Conservation (phyloP, 1,284 basidiomycete species). For the Austroboletus niveus region DNA sequence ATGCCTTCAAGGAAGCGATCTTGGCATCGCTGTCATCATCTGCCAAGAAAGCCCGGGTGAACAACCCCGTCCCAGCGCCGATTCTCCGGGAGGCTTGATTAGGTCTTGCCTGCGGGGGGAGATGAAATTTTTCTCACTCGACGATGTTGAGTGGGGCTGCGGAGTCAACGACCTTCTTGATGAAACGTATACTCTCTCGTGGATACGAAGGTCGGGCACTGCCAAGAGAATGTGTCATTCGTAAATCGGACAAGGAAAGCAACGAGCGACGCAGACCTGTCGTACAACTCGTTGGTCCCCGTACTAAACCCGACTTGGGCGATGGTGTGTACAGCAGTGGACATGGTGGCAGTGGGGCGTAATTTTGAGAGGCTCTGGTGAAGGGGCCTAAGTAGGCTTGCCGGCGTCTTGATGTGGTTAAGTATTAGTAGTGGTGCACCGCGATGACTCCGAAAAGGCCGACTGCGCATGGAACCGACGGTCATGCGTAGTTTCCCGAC, state of each 20-base stretch:
- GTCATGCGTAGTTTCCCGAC: too few relatives aligned
- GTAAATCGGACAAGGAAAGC: background rate
- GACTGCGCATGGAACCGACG: too few relatives aligned
- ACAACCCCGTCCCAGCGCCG: constrained; percentile 76
- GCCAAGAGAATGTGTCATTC: background rate
- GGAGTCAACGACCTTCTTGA: constrained; percentile 45
- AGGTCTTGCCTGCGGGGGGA: background rate
- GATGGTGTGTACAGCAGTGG: constrained; percentile 45
- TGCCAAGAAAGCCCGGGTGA: constrained; percentile 70
- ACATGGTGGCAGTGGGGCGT: constrained; percentile 14
- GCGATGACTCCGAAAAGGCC: background rate
- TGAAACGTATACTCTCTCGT: constrained; percentile 49
- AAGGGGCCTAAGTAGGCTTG: too few relatives aligned
- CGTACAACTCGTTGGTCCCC: constrained; percentile 76
- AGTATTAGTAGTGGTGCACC: too few relatives aligned
- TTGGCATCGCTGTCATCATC: constrained; percentile 51
- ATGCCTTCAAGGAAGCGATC: constrained; percentile 54
- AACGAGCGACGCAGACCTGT: constrained; percentile 43
- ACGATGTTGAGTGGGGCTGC: constrained; percentile 54
- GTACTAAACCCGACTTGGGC: constrained; percentile 66
- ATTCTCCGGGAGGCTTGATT: constrained; percentile 39
- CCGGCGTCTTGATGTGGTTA: too few relatives aligned
- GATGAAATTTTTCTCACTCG: constrained; percentile 48
- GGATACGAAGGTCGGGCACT: constrained; percentile 74
- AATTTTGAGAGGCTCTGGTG: background rate